A percentile compares a stretch with the other conserved stretches of the same genome.
Evolutionary conservation across 192 early-diverging fungal species (phyloP).

Genomic region (Chytriomyces hyalinus): DNA sequence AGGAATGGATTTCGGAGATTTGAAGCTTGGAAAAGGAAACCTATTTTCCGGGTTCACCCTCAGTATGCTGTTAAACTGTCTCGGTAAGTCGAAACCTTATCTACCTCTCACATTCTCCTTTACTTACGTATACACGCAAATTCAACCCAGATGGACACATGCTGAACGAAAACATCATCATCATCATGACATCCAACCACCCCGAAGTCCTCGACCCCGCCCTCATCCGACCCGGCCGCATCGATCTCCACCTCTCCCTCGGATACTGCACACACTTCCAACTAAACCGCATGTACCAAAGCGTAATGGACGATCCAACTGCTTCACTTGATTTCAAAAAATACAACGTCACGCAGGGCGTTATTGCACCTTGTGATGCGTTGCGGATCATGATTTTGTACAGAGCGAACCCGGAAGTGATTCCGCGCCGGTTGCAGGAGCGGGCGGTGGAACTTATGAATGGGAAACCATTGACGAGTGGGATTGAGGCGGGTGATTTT

Average conservation of each 20-base stretch:
- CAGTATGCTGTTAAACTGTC: slow-evolving; percentile 56
- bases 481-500: slow-evolving; percentile 29
- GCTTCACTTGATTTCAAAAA: slow-evolving; percentile 31
- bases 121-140: not conserved
- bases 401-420: slow-evolving; percentile 37
- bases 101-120: not conserved
- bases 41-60: slow-evolving; percentile 40
- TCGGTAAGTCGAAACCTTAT: slow-evolving; percentile 24
- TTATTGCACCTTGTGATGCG: slow-evolving; percentile 66
- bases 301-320: slow-evolving; percentile 44
- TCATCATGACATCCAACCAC: slow-evolving; percentile 72
- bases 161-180: slow-evolving; percentile 55
- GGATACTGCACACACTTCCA: slow-evolving; percentile 66
- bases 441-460: slow-evolving; percentile 18
- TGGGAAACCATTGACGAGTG: slow-evolving; percentile 27
- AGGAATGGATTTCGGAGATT: slow-evolving; percentile 15
- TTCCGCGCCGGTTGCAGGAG: slow-evolving; percentile 31
- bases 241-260: slow-evolving; percentile 64
- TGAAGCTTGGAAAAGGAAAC: slow-evolving; percentile 12
- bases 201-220: slow-evolving; percentile 65
- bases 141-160: slow-evolving; percentile 59
- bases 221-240: slow-evolving; percentile 66
- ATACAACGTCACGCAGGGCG: slow-evolving; percentile 44
- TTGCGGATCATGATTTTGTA: slow-evolving; percentile 63
- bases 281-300: slow-evolving; percentile 55